These are phyloP conservation scores for Stygiomarasmius scandens DNA, from an alignment of 1,284 basidiomycete species.

Conservation along the genomic window DNA sequence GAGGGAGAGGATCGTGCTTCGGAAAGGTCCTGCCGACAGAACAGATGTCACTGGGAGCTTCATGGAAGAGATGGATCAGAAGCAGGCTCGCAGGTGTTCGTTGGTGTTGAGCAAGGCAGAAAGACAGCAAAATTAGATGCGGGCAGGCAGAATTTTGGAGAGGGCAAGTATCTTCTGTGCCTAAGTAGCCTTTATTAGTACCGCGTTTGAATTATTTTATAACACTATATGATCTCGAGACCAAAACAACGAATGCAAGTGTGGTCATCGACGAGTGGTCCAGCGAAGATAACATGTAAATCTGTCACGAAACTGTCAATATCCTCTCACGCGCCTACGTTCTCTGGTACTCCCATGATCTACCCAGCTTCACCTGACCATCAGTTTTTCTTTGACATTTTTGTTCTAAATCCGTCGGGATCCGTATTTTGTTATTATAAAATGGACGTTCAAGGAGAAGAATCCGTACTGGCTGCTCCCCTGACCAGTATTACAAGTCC, in stretches of 20 bases:
- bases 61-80: constrained; percentile 39
- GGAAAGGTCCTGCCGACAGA: constrained; percentile 38
- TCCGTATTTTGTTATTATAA: no score
- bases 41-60: constrained; percentile 41
- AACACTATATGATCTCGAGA: no score
- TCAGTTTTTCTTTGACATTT: background rate
- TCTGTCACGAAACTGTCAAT: background rate
- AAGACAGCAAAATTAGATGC: constrained; percentile 33
- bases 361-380: background rate
- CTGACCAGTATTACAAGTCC: no score
- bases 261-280: no score
- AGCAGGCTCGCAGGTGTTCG: constrained; percentile 41
- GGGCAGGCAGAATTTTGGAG: no score
- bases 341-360: background rate
- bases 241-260: no score
- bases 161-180: no score
- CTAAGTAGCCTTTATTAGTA: no score
- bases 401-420: no score
- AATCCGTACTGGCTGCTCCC: no score
- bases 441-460: no score
- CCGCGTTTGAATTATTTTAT: no score
- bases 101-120: constrained; percentile 35
- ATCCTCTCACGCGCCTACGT: background rate
- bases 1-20: constrained; percentile 43
- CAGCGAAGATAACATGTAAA: background rate